A percentile compares a stretch with the other conserved stretches of the same genome.
phyloP scores from a whole-genome alignment of 2,329 filamentous ascomycete genomes.

The Proliferodiscus dingleyae region DNA sequence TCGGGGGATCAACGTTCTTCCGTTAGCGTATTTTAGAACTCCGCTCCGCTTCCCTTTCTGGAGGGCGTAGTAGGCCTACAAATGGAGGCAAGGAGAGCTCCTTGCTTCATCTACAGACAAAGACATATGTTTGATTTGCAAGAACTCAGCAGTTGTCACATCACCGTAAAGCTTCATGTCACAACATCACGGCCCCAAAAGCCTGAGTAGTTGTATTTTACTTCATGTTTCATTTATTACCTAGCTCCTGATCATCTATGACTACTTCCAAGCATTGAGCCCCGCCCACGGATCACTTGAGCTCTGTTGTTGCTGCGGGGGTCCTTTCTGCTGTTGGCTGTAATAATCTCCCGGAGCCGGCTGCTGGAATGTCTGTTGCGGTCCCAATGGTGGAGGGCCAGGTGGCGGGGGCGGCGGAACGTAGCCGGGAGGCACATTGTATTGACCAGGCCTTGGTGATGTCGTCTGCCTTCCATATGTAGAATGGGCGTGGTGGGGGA shows the following conservation, averaged over 20 bases:
- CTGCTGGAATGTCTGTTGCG: constrained; percentile 45
- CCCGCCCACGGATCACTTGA: constrained; percentile 63
- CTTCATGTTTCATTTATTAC: too few relatives aligned
- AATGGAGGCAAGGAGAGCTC: too few relatives aligned
- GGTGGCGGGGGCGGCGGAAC: constrained; percentile 64
- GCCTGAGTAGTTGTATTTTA: too few relatives aligned
- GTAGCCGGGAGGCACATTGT: constrained; percentile 55
- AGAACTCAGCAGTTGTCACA: too few relatives aligned
- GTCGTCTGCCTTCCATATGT: constrained; percentile 10
- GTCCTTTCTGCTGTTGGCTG: constrained; percentile 29
- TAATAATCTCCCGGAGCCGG: constrained; percentile 44
- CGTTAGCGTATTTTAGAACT: too few relatives aligned
- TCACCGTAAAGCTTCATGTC: too few relatives aligned
- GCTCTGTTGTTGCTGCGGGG: constrained; percentile 27
- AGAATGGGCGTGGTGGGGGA: constrained; percentile 15
- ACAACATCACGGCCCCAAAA: too few relatives aligned
- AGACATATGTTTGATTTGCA: too few relatives aligned
- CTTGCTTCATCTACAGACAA: too few relatives aligned
- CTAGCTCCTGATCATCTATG: not conserved
- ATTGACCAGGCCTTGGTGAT: constrained; percentile 32
- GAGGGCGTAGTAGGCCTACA: too few relatives aligned
- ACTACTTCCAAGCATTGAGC: constrained; percentile 62
- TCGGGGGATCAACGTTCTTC: constrained; percentile 9
- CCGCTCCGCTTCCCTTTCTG: too few relatives aligned
- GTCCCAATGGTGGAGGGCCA: constrained; percentile 50